Evolutionary conservation across 192 early-diverging fungal species (phyloP), one percentile per base, ranked within the genome.

Genomic region (Tieghemiomyces parasiticus): DNA sequence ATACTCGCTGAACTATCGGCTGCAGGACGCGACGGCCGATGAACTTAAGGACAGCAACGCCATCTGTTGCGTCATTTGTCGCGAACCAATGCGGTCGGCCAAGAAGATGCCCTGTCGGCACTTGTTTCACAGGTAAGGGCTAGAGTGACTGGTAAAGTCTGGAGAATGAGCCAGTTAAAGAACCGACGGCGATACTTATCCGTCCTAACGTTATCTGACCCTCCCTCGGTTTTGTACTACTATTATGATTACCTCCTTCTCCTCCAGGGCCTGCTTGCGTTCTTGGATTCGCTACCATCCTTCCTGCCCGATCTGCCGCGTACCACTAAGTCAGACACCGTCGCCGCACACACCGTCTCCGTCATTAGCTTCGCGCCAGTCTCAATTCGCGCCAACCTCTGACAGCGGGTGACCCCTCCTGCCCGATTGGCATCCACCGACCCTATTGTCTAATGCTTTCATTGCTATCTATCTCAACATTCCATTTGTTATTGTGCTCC

Each of bases 261-360:
- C 8, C 16, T 8, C 9, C 24, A 48, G 47, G 30, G 54, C 54
- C 33, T 56, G 54, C 34, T 31, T 56, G 12, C 54, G 54, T 20
- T 56, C 54, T 0, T 56, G 54, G 54, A 33, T 56, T 29, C 28
- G 54, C 14, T 56, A 56, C 33, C 54, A 56, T 34, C 54, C 54
- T 1, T 35, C 54, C 4, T 56, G 54, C 34, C 54, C 54, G 2
- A 56, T 34, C 20, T 56, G 54, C 31, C 54, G 54, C 2, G 54
- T 56, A 33, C 54, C 54, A 14, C 54, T 56, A 28, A 56, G n/a
- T n/a, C n/a, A n/a, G n/a, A n/a, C n/a, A n/a, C n/a, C n/a, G n/a
- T n/a, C n/a, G n/a, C n/a, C n/a, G n/a, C n/a, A n/a, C n/a, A n/a
- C n/a, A n/a, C n/a, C n/a, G n/a, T n/a, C n/a, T n/a, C n/a, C n/a